Conservation (phyloP, 352 stramenopile species). For the Pythium sp. region DNA sequence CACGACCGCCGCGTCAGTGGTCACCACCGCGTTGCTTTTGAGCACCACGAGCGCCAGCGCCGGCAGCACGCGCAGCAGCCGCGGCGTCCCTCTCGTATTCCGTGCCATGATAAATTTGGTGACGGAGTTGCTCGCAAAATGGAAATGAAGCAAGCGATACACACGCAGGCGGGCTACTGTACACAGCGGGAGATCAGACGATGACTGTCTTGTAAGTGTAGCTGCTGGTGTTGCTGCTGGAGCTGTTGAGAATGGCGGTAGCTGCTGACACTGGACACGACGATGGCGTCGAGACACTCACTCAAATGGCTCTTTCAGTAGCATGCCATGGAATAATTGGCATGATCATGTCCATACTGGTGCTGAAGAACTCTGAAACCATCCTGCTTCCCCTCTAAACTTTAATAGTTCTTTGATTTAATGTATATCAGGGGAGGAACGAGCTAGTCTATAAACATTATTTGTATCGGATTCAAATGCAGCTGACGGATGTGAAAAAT, state of each 20-base stretch:
- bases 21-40: background rate
- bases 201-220: background rate
- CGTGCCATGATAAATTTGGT: background rate
- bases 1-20: conserved; percentile 25
- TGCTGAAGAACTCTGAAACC: conserved; percentile 7
- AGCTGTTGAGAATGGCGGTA: background rate
- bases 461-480: background rate
- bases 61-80: conserved; percentile 1
- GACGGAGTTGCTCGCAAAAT: conserved; percentile 2
- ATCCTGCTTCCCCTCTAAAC: background rate
- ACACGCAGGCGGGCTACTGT: conserved; percentile 1
- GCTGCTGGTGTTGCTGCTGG: background rate
- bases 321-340: background rate
- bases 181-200: background rate
- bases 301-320: background rate
- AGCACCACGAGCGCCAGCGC: conserved; percentile 8
- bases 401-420: background rate
- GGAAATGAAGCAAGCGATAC: background rate
- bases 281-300: background rate
- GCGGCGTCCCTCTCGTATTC: background rate
- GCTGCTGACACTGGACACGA: background rate
- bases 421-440: background rate
- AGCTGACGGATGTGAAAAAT: background rate
- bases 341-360: conserved; percentile 1
- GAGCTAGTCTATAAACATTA: background rate